phyloP scores from a whole-genome alignment of 1,284 basidiomycete genomes.

The Vanrija sp. region DNA sequence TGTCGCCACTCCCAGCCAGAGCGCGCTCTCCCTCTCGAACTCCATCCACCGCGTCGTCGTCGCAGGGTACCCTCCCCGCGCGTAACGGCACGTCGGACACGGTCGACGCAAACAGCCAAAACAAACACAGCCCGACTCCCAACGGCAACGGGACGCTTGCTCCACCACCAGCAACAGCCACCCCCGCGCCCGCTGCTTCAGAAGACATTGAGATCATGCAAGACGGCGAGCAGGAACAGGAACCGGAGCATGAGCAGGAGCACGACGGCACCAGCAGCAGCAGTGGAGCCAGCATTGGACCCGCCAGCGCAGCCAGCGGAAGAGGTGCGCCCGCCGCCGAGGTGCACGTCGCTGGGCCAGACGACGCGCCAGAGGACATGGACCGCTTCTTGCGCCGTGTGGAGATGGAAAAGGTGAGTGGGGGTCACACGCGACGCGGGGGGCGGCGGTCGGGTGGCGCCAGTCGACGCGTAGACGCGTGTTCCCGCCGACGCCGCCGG shows the following conservation, averaged over 20 bases:
- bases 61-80: neutral
- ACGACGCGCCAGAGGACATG: slow-evolving; percentile 27
- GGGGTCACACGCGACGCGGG: neutral
- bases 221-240: neutral
- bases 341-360: slow-evolving; percentile 7
- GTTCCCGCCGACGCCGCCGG: too few relatives aligned
- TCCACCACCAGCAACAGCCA: neutral
- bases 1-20: too few relatives aligned
- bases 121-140: too few relatives aligned
- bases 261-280: neutral
- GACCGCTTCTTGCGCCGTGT: slow-evolving; percentile 39
- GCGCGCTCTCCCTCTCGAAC: slow-evolving; percentile 6
- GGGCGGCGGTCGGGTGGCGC: neutral
- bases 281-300: slow-evolving; percentile 4
- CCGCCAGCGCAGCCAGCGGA: neutral
- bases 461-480: neutral
- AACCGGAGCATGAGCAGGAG: neutral
- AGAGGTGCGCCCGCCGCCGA: slow-evolving; percentile 3
- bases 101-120: neutral
- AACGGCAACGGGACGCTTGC: too few relatives aligned
- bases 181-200: neutral
- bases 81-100: neutral
- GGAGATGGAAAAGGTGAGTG: slow-evolving; percentile 46
- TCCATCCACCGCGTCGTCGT: slow-evolving; percentile 11
- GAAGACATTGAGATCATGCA: neutral